Evolutionary conservation across 192 early-diverging fungal species (phyloP).

Genomic region (Umbelopsis sp.): DNA sequence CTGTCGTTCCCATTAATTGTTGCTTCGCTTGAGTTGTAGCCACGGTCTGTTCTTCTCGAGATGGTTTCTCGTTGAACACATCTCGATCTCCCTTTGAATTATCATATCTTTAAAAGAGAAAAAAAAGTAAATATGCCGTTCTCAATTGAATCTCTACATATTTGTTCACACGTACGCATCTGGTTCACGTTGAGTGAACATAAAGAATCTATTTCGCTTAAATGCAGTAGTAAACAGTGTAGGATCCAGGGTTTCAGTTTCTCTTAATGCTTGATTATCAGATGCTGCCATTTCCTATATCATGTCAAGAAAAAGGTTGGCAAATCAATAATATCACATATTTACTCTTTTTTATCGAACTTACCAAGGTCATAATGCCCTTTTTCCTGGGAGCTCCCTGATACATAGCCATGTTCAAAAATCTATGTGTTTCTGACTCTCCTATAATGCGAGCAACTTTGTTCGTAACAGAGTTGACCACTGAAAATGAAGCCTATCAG

Average conservation of each 20-base stretch:
- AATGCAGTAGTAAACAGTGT: constrained; percentile 90
- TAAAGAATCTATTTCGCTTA: constrained; percentile 92
- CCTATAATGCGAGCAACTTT: constrained; percentile 85
- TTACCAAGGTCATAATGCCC: constrained; percentile 69
- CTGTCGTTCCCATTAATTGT: constrained; percentile 65
- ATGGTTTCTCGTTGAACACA: constrained; percentile 97
- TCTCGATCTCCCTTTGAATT: constrained; percentile 75
- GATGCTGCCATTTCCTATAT: constrained; percentile 81
- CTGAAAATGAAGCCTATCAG: constrained; percentile 18
- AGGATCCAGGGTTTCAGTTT: constrained; percentile 72
- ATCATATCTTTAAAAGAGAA: constrained; percentile 22
- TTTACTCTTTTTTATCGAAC: constrained; percentile 4
- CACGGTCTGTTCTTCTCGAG: constrained; percentile 92
- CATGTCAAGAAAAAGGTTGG: not conserved
- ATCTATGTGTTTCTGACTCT: constrained; percentile 90
- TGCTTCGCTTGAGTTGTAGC: constrained; percentile 68
- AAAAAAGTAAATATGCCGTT: not conserved
- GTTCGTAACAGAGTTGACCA: constrained; percentile 86
- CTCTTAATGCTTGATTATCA: constrained; percentile 75
- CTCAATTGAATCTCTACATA: not conserved
- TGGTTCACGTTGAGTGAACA: constrained; percentile 89
- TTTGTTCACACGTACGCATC: constrained; percentile 55
- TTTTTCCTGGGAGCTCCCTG: constrained; percentile 91
- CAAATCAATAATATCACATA: not conserved
- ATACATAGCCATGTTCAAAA: constrained; percentile 85